These are phyloP conservation scores for Hawksworthiomyces lignivorus DNA, from an alignment of 2,329 filamentous ascomycete species.

Conservation along the genomic window DNA sequence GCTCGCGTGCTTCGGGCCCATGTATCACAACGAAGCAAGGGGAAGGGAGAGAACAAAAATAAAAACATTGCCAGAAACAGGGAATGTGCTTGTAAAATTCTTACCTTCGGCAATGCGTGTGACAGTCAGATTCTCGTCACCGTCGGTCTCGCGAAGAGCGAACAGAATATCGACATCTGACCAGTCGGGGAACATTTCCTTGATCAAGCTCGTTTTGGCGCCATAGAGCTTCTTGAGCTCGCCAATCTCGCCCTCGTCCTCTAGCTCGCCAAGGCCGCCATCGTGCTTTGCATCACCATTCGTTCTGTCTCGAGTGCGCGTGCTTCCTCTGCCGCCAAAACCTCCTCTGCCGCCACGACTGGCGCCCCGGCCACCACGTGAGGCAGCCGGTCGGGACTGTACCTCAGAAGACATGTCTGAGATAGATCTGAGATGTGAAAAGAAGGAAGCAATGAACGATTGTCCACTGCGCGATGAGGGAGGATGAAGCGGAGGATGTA, in stretches of 20 bases:
- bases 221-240: slow-evolving; percentile 88
- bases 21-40: too few relatives aligned
- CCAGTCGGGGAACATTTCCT: slow-evolving; percentile 93
- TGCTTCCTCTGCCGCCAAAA: slow-evolving; percentile 61
- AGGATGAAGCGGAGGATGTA: too few relatives aligned
- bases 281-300: slow-evolving; percentile 62
- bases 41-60: neutral
- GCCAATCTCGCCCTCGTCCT: slow-evolving; percentile 83
- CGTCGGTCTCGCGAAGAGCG: slow-evolving; percentile 80
- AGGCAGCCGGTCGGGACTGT: slow-evolving; percentile 72
- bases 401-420: slow-evolving; percentile 90
- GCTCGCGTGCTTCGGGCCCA: too few relatives aligned
- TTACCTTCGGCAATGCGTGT: slow-evolving; percentile 74
- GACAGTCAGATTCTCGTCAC: slow-evolving; percentile 67
- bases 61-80: neutral
- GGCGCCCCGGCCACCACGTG: slow-evolving; percentile 78
- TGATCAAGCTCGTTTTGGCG: slow-evolving; percentile 69
- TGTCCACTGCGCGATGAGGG: too few relatives aligned
- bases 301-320: slow-evolving; percentile 63
- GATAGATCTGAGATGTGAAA: slow-evolving; percentile 29
- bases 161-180: slow-evolving; percentile 91
- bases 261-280: slow-evolving; percentile 52
- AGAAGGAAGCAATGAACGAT: neutral
- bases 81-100: slow-evolving; percentile 4
- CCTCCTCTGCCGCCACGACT: slow-evolving; percentile 77